Conservation (phyloP, 2,329 filamentous ascomycete genomes). For the Penicillium nordicum region DNA sequence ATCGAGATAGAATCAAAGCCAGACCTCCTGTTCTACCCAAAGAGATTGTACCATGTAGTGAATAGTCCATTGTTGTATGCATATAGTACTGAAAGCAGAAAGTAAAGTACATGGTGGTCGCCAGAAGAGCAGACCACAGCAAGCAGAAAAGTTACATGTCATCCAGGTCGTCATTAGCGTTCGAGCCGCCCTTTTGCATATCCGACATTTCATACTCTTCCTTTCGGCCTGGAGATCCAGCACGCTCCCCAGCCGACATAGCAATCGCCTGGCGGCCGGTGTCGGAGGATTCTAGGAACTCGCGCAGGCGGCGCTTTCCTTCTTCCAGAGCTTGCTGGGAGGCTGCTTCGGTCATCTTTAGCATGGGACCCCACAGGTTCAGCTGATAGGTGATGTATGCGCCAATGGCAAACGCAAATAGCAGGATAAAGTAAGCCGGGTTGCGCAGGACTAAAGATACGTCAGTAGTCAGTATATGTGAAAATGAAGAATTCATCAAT, state of each 20-base stretch:
- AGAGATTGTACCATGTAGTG: background rate
- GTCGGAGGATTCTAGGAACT: constrained; percentile 86
- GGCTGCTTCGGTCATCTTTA: constrained; percentile 91
- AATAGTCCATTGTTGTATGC: constrained; percentile 1
- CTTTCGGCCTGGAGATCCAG: constrained; percentile 30
- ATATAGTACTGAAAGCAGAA: constrained; percentile 10
- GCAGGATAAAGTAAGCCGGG: constrained; percentile 84
- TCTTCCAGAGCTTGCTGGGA: constrained; percentile 82
- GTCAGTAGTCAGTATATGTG: constrained; percentile 1
- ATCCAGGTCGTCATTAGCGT: constrained; percentile 31
- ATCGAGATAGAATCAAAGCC: too few species aligned
- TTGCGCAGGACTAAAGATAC: constrained; percentile 75
- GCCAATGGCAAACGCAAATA: constrained; percentile 70
- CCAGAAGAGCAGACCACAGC: constrained; percentile 3
- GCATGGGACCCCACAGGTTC: constrained; percentile 92
- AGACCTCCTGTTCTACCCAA: background rate
- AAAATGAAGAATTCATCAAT: constrained; percentile 9
- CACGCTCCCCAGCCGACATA: constrained; percentile 55
- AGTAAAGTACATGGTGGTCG: constrained; percentile 15
- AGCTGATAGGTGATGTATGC: constrained; percentile 90
- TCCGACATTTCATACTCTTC: constrained; percentile 60
- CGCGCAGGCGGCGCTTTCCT: constrained; percentile 83
- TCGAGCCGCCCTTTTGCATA: constrained; percentile 27
- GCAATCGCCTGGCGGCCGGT: constrained; percentile 78
- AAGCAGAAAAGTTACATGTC: constrained; percentile 31